Evolutionary conservation across 331 rosid species (phyloP).

Genomic region (Pyrus hybrid): DNA sequence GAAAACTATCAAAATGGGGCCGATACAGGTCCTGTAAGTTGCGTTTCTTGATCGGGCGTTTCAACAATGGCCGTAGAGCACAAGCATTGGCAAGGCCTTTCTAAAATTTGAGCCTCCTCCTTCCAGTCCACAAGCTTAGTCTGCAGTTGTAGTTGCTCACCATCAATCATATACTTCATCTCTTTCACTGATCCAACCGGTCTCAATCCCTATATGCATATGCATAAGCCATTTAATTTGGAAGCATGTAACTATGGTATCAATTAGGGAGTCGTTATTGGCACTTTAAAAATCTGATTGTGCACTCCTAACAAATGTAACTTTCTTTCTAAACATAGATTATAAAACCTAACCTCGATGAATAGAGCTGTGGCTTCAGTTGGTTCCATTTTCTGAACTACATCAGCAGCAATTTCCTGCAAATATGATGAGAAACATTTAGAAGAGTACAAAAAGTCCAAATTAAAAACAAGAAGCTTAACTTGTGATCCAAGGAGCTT

Average conservation of each 20-base stretch:
- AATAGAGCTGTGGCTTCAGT: constrained; percentile 42
- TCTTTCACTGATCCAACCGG: constrained; percentile 19
- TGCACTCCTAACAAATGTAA: too few relatives aligned
- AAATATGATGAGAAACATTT: not conserved
- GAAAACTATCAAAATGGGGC: constrained; percentile 48
- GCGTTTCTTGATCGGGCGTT: not conserved
- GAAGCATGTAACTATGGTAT: not conserved
- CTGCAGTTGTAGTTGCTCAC: not conserved
- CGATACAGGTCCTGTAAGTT: constrained; percentile 40
- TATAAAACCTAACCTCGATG: constrained; percentile 25
- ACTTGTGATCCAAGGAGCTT: not conserved
- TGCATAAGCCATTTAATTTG: not conserved
- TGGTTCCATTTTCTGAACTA: constrained; percentile 39
- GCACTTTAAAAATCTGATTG: too few relatives aligned
- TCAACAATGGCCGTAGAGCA: not conserved
- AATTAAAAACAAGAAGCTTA: not conserved
- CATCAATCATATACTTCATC: constrained; percentile 8
- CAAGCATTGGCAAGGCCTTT: constrained; percentile 28
- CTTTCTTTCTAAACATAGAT: too few relatives aligned
- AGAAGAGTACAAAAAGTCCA: not conserved
- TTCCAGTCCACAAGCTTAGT: constrained; percentile 15
- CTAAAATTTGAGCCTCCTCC: constrained; percentile 14
- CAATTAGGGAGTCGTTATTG: too few relatives aligned
- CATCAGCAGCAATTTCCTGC: constrained; percentile 68
- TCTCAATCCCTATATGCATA: constrained; percentile 23